A percentile compares a stretch with the other conserved stretches of the same genome.
These are phyloP conservation scores for Lathyrus sativus DNA, from an alignment of 306 rosid genomes.

Conservation along the genomic window DNA sequence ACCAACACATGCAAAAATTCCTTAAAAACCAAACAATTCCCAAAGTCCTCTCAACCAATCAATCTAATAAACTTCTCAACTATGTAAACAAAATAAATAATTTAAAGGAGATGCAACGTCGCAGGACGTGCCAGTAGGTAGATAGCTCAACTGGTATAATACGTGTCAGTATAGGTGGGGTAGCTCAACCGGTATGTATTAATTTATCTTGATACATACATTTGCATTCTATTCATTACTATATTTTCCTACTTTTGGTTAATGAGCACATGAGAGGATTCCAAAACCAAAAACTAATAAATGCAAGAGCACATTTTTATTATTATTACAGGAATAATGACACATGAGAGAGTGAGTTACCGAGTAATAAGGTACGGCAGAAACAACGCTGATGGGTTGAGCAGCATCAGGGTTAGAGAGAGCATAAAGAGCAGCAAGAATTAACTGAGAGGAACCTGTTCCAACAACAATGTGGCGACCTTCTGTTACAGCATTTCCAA, in stretches of 20 bases:
- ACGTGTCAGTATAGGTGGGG: too few relatives aligned
- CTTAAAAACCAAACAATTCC: constrained; percentile 27
- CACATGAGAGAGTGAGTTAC: constrained; percentile 62
- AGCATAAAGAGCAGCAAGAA: constrained; percentile 82
- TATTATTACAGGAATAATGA: background rate
- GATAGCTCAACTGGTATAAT: too few relatives aligned
- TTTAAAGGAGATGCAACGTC: too few relatives aligned
- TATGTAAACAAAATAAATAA: background rate
- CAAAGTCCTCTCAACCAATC: background rate
- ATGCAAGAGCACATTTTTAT: background rate
- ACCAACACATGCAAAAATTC: constrained; percentile 33
- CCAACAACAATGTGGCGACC: constrained; percentile 81
- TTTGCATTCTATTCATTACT: background rate
- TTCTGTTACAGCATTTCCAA: constrained; percentile 77
- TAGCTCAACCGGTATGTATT: too few relatives aligned
- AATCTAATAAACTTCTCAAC: constrained; percentile 4
- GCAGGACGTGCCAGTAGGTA: too few relatives aligned
- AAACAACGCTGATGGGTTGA: constrained; percentile 63
- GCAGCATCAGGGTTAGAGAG: constrained; percentile 55
- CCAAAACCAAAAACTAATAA: background rate
- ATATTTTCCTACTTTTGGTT: constrained; percentile 8
- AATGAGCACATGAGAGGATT: constrained; percentile 23
- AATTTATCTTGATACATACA: background rate
- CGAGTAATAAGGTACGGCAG: constrained; percentile 84
- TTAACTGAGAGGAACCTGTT: constrained; percentile 92